Percentiles rank a stretch among this genome's conserved stretches.
phyloP scores from a whole-genome alignment of 163 green algal genomes.

The Coccomyxa subellipsoidea region DNA sequence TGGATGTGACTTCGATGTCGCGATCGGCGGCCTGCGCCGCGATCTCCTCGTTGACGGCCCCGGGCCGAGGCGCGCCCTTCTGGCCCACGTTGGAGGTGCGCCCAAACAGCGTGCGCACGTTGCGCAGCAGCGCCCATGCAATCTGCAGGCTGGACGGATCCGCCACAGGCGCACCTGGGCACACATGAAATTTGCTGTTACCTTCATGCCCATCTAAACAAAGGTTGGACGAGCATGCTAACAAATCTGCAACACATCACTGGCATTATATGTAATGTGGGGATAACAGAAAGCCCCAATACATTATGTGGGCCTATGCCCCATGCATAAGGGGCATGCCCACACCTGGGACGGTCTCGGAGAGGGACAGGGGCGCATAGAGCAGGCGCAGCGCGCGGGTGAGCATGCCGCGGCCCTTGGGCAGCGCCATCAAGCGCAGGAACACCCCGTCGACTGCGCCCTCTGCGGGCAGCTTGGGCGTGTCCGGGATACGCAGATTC shows the following conservation, averaged over 20 bases:
- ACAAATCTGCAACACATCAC: no score
- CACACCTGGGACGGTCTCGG: constrained; percentile 3
- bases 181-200: not conserved
- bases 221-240: no score
- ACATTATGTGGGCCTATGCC: no score
- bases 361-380: constrained; percentile 33
- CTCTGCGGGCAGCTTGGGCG: not conserved
- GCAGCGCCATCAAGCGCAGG: constrained; percentile 65
- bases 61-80: not conserved
- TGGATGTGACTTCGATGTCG: constrained; percentile 10
- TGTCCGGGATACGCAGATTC: not conserved
- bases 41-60: not conserved
- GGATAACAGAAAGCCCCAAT: no score
- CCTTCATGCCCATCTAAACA: not conserved
- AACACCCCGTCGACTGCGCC: constrained; percentile 73
- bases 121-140: constrained; percentile 72
- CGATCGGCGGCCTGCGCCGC: not conserved
- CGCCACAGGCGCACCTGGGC: constrained; percentile 5
- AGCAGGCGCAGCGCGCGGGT: constrained; percentile 55
- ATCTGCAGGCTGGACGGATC: constrained; percentile 41
- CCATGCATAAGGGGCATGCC: not conserved
- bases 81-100: not conserved
- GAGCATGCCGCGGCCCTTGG: constrained; percentile 76
- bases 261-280: no score
- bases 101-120: constrained; percentile 50